A percentile compares a stretch with the other conserved stretches of the same genome.
Evolutionary conservation across 2,329 filamentous ascomycete genomes (phyloP).

Genomic region (Blumeriella jaapii): DNA sequence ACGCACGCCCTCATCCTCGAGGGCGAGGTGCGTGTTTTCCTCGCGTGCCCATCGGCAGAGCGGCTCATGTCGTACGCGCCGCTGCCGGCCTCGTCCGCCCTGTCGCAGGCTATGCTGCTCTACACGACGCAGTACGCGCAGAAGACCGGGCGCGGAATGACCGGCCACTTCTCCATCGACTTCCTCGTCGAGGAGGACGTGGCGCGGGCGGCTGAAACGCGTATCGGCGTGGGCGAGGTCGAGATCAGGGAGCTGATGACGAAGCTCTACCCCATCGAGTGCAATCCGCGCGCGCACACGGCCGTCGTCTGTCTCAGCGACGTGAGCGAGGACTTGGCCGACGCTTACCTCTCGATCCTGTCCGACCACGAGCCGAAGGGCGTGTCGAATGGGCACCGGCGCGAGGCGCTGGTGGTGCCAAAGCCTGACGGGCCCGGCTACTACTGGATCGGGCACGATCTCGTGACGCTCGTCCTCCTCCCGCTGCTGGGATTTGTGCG

Average conservation of each 20-base stretch:
- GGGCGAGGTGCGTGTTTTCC: constrained; percentile 53
- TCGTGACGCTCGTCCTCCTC: constrained; percentile 40
- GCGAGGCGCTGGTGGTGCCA: constrained; percentile 15
- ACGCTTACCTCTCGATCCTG: constrained; percentile 41
- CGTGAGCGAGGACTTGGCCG: constrained; percentile 32
- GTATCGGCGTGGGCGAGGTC: constrained; percentile 4
- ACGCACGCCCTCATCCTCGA: constrained; percentile 58
- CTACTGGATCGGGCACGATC: constrained; percentile 60
- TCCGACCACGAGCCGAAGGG: constrained; percentile 10
- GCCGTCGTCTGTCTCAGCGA: constrained; percentile 49
- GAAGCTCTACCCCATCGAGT: constrained; percentile 55
- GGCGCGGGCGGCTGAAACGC: constrained; percentile 6
- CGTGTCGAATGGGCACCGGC: constrained; percentile 9
- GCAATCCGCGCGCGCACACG: constrained; percentile 59
- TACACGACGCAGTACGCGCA: constrained; percentile 51
- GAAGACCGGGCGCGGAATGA: constrained; percentile 39
- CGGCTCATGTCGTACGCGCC: constrained; percentile 56
- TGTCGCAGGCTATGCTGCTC: constrained; percentile 48
- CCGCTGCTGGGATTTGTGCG: constrained; percentile 31
- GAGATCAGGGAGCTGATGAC: constrained; percentile 22
- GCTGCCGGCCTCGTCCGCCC: constrained; percentile 39
- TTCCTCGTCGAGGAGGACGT: constrained; percentile 46
- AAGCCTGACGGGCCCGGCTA: constrained; percentile 27
- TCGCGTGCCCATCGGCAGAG: constrained; percentile 51
- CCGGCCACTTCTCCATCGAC: constrained; percentile 63